Percentiles rank a stretch among this genome's conserved stretches.
phyloP scores from a whole-genome alignment of 441 rosid species.

The Erodium moschatum region DNA sequence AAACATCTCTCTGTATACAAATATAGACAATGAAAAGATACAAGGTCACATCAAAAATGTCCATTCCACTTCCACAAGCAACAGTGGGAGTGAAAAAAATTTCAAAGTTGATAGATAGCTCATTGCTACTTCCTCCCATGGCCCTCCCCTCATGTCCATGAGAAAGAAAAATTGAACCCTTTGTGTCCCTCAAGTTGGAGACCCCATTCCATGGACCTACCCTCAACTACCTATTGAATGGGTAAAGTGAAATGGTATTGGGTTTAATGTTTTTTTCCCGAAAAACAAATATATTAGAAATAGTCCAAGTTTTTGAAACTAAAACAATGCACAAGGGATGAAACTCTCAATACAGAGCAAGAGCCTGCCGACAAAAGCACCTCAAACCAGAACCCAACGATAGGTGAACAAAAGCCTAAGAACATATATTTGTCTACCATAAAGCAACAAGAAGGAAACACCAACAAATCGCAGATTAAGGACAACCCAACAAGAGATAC shows the following conservation, averaged over 20 bases:
- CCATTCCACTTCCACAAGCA: slow-evolving; percentile 8
- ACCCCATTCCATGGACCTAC: not conserved
- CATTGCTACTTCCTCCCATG: not conserved
- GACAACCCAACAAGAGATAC: too few relatives aligned
- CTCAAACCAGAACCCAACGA: too few relatives aligned
- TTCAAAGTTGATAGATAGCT: not conserved
- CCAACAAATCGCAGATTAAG: too few relatives aligned
- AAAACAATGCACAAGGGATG: too few relatives aligned
- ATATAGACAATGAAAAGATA: slow-evolving; percentile 5
- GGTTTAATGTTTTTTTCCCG: too few relatives aligned
- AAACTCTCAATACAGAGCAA: too few relatives aligned
- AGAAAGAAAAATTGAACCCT: not conserved
- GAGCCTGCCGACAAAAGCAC: too few relatives aligned
- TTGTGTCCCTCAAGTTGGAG: not conserved
- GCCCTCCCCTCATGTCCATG: not conserved
- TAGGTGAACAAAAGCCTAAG: too few relatives aligned
- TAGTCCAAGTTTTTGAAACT: too few relatives aligned
- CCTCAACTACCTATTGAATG: not conserved
- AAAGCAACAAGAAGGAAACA: too few relatives aligned
- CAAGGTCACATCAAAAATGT: slow-evolving; percentile 5
- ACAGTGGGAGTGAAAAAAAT: not conserved
- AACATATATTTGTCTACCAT: too few relatives aligned
- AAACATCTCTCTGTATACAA: not conserved
- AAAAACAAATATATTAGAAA: too few relatives aligned
- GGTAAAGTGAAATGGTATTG: not conserved